Conservation (phyloP, 306 rosid species). For the Glycine soja region DNA sequence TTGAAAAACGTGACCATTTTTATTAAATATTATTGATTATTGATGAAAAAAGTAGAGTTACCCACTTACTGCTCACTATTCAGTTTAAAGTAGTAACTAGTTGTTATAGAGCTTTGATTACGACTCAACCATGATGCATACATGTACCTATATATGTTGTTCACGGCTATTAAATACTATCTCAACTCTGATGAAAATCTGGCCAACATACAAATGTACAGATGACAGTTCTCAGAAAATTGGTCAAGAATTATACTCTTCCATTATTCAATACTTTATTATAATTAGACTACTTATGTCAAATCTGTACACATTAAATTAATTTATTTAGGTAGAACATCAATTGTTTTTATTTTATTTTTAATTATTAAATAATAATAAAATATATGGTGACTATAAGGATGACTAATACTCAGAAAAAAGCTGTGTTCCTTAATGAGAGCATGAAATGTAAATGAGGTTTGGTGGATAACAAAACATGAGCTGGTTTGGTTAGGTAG, state of each 20-base stretch:
- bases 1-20: constrained; percentile 26
- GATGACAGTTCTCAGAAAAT: background rate
- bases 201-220: constrained; percentile 8
- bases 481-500: constrained; percentile 43
- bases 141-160: background rate
- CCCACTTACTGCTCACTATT: constrained; percentile 4
- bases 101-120: constrained; percentile 21
- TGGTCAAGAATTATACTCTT: constrained; percentile 32
- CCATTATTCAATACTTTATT: constrained; percentile 12
- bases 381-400: background rate
- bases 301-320: background rate
- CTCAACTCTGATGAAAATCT: constrained; percentile 16
- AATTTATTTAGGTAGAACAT: background rate
- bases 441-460: constrained; percentile 26
- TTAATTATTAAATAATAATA: background rate
- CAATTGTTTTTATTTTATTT: background rate
- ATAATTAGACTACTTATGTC: background rate
- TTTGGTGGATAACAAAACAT: constrained; percentile 41
- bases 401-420: background rate
- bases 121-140: constrained; percentile 18
- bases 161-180: constrained; percentile 24
- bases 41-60: constrained; percentile 31
- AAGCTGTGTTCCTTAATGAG: constrained; percentile 8
- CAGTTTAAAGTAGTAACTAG: constrained; percentile 16
- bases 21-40: constrained; percentile 28